Base-by-base conservation (phyloP, 768 basidiomycete genomes). In the Lentinula aciculospora region DNA sequence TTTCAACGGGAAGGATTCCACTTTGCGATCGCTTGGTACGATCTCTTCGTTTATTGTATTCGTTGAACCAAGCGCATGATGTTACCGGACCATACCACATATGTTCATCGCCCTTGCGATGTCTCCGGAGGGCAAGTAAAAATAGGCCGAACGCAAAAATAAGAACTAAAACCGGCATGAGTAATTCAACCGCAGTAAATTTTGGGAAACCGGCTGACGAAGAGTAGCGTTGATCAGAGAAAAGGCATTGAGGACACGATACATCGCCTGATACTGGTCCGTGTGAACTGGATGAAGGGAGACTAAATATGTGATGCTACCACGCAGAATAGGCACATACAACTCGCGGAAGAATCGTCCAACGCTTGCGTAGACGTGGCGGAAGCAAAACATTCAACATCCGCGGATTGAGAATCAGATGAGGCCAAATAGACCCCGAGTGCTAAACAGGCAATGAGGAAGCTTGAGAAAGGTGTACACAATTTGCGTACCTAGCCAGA, bases 221-320 rank as follows among this genome's bases (percentile, higher is more conserved):
- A 93, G 77, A 42, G 79, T 76, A 50, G 86, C 83, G 64, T 92
- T 92, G 69, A 93, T 83, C 56, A 92, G 71, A 5, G 91, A 83
- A 71, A 92, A 92, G 17, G 86, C 82, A 69, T 85, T 88, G 59
- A 93, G 75, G 19, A 92, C 90, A 28, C 85, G 83, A 68, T 92
- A 92, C 76, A 92, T 91, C n/a, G 90, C 89, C 62, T 91, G 91
- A 68, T 87, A 93, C 60, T 88, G 88, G 64, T 90, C 87, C 23
- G 89, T 92, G 57, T 88, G 84, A 72, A 92, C 91, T 92, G 64
- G 17, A 19, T 8, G 29, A 37, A 56, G 44, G 36, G 4, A n/a
- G 19, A 44, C 19, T 64, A 60, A 63, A 19, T 23, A 53, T 45
- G 42, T 36, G 50, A 58, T 58, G 49, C 60, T 10, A 29, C 37